Conservation (phyloP, 768 basidiomycete genomes). For the Termitomyces sp. region DNA sequence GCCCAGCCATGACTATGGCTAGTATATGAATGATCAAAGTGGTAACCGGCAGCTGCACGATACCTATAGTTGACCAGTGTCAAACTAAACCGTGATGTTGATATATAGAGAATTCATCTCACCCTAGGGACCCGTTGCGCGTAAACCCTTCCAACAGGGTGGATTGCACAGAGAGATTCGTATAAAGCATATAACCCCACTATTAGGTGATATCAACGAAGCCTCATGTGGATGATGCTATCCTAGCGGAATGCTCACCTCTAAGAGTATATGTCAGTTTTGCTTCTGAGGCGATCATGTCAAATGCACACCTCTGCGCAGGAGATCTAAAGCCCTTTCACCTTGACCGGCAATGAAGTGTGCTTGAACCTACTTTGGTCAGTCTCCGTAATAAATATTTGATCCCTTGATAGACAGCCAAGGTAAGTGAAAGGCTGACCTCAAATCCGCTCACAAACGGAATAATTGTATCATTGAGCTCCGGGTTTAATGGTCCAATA, state of each 20-base stretch:
- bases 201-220: conserved; percentile 2
- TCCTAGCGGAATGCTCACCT: conserved; percentile 4
- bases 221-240: neutral
- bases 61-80: conserved; percentile 21
- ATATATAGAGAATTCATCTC: conserved; percentile 3
- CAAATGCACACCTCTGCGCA: conserved; percentile 24
- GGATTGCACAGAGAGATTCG: conserved; percentile 31
- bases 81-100: too few relatives aligned
- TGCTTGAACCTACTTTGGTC: conserved; percentile 36
- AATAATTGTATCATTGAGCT: conserved; percentile 45
- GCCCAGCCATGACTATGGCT: conserved; percentile 46
- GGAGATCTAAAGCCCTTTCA: conserved; percentile 37
- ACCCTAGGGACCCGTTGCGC: conserved; percentile 40
- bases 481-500: conserved; percentile 41
- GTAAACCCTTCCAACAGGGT: conserved; percentile 44
- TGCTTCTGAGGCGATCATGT: neutral
- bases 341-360: conserved; percentile 43
- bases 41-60: conserved; percentile 37
- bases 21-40: conserved; percentile 40
- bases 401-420: neutral
- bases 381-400: neutral
- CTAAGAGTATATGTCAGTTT: neutral
- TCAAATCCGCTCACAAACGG: conserved; percentile 49
- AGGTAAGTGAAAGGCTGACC: conserved; percentile 18
- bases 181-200: conserved; percentile 49